Evolutionary conservation across 2,329 filamentous ascomycete species (phyloP).

Genomic region (Aspergillus fijiensis): DNA sequence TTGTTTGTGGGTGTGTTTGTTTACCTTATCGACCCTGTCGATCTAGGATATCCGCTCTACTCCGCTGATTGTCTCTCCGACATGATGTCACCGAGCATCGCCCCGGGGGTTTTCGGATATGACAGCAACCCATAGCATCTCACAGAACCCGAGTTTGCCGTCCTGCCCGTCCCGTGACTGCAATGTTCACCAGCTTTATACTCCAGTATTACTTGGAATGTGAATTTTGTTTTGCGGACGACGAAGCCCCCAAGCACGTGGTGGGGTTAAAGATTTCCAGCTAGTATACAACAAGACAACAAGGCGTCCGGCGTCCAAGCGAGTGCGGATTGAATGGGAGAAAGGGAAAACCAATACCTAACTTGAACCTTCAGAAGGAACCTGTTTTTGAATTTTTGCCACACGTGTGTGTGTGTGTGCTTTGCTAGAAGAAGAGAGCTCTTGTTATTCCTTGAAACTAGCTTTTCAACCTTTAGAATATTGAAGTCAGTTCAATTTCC

Average conservation of each 20-base stretch:
- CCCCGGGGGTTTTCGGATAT: neutral
- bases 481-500: too few relatives aligned
- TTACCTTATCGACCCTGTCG: neutral
- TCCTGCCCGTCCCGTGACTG: neutral
- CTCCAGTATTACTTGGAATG: neutral
- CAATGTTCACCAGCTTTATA: neutral
- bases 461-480: too few relatives aligned
- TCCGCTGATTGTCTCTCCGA: neutral
- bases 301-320: neutral
- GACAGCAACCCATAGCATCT: neutral
- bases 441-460: too few relatives aligned
- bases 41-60: neutral
- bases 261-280: neutral
- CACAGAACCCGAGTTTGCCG: neutral
- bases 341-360: neutral
- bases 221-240: neutral
- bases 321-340: neutral
- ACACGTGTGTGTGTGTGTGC: too few relatives aligned
- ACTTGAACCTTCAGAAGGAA: neutral
- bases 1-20: too few relatives aligned
- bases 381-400: neutral
- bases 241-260: neutral
- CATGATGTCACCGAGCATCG: neutral
- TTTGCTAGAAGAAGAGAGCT: too few relatives aligned
- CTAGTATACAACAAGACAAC: neutral